Evolutionary conservation across 495 filamentous ascomycete genomes (phyloP).

Genomic region (Amorphotheca resinae): DNA sequence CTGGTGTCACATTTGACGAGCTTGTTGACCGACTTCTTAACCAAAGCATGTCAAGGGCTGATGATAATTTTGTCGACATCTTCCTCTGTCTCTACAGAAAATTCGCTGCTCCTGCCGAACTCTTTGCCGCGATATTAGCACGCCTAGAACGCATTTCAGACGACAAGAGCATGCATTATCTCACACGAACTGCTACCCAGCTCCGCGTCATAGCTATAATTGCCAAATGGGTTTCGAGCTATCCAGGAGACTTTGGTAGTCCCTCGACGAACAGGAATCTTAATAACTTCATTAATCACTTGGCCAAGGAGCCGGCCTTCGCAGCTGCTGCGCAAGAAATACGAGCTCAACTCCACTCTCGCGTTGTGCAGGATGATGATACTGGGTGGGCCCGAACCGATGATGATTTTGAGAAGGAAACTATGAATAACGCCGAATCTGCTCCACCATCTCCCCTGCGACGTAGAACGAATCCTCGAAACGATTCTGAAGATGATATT

Average conservation of each 20-base stretch:
- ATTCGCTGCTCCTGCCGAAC: conserved; percentile 67
- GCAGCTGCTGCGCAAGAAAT: conserved; percentile 77
- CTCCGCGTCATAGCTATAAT: conserved; percentile 71
- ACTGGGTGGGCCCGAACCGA: conserved; percentile 63
- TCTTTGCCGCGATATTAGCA: conserved; percentile 59
- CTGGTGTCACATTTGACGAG: conserved; percentile 70
- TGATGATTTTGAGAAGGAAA: conserved; percentile 16
- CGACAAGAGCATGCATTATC: conserved; percentile 44
- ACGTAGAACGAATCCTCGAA: conserved; percentile 6
- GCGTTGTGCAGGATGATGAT: conserved; percentile 68
- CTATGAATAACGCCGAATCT: conserved; percentile 6
- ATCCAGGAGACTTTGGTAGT: conserved; percentile 86
- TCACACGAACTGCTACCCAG: conserved; percentile 67
- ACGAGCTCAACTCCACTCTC: conserved; percentile 45
- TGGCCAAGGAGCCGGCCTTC: conserved; percentile 62
- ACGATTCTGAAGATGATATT: conserved; percentile 29
- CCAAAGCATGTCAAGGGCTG: conserved; percentile 69
- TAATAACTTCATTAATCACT: conserved; percentile 53
- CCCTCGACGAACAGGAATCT: conserved; percentile 59
- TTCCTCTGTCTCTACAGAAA: conserved; percentile 94
- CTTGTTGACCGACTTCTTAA: conserved; percentile 76
- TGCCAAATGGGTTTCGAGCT: conserved; percentile 77
- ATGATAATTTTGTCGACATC: conserved; percentile 71
- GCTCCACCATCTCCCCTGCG: conserved; percentile 12
- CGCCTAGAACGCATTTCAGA: conserved; percentile 59